Base-by-base conservation (phyloP, 345 rosid species). In the Linum trigynum region DNA sequence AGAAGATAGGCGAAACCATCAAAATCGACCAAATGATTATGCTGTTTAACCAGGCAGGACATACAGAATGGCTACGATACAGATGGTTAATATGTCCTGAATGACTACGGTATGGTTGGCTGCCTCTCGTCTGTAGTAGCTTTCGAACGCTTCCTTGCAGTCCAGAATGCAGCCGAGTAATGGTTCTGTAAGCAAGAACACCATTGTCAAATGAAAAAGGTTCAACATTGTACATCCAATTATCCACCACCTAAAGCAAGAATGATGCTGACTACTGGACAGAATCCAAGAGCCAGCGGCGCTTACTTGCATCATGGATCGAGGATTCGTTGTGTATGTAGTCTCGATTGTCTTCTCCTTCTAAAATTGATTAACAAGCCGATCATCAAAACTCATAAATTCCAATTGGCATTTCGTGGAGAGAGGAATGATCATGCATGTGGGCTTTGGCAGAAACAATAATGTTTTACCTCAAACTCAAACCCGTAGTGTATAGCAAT, bases 271-370 rank as follows among this genome's bases (percentile, higher is more conserved):
- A 35, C 32, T 4, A 36, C 7, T 11, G 14, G 39, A 8, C 14
- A 36, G 3, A 59, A 36, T 59, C 37, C 6, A 39, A 35, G 62
- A 59, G 35, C 32, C 41, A 23, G 16, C 63, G 66, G 67, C 57
- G 38, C 85, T 76, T 69, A 90, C 98, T 74, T 92, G 98, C 97
- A 92, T 92, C 98, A 92, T 92, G 16, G 97, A 81, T 55, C 78
- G 82, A 5, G 84, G 86, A 82, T 90, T 92, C 51, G 90, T 78
- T 38, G 96, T 86, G 70, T 92, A 92, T 2, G 98, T 89, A 66
- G 98, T 86, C 71, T 85, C 96, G 36, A 92, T 67, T 66, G 84
- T 92, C 62, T 67, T 81, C 71, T 91, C 91, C 71, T 80, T 88
- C 97, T 91, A 85, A 23, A 23, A 65, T 63, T 53, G 72, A 78